Evolutionary conservation across 768 basidiomycete species (phyloP).

Genomic region (Tricholoma flavovirens): DNA sequence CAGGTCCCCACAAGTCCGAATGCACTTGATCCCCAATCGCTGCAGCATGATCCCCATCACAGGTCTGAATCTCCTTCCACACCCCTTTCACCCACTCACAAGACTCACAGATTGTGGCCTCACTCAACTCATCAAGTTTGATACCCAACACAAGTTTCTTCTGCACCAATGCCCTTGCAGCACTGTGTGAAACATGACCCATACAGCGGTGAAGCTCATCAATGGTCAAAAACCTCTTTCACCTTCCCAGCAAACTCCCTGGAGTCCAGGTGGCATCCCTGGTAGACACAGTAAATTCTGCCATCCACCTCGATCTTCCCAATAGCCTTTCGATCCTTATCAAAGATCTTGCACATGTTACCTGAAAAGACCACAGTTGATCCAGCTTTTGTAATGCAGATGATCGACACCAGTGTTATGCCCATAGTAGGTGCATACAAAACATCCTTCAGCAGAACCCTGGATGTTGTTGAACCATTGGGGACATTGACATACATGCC

Average conservation of each 20-base stretch:
- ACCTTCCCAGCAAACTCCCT: not conserved
- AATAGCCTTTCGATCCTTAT: not conserved
- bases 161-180: not conserved
- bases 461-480: not conserved
- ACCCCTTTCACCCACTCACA: not conserved
- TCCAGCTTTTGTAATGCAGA: not conserved
- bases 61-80: not conserved
- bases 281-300: not conserved
- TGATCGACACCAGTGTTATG: too few relatives aligned
- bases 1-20: conserved; percentile 32
- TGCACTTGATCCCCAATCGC: conserved; percentile 18
- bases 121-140: not conserved
- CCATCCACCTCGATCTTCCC: not conserved
- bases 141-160: not conserved
- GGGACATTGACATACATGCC: conserved; percentile 14
- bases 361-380: not conserved
- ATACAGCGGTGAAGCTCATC: not conserved
- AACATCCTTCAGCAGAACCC: conserved; percentile 6
- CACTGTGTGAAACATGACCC: not conserved
- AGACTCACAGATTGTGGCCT: not conserved
- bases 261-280: not conserved
- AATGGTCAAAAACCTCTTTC: not conserved
- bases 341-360: not conserved
- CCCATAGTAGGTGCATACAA: not conserved
- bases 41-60: not conserved